These are phyloP conservation scores for Nakazawaea anatomiae DNA, from an alignment of 805 yeast genomes.

Conservation along the genomic window DNA sequence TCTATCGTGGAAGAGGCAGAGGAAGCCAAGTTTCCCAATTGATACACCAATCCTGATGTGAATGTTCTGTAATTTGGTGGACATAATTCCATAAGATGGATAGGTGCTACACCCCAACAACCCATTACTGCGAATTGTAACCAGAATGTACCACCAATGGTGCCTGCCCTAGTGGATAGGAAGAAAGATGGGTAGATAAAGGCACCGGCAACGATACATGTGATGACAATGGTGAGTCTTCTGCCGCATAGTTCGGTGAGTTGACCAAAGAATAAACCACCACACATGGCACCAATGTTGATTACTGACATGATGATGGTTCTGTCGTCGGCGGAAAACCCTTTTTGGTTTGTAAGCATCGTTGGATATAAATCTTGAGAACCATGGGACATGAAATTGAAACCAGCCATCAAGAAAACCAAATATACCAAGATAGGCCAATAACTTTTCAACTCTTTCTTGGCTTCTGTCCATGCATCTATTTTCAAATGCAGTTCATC, in stretches of 20 bases:
- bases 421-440: slow-evolving; percentile 58
- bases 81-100: slow-evolving; percentile 59
- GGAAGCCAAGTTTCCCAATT: slow-evolving; percentile 67
- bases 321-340: slow-evolving; percentile 35
- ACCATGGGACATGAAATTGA: slow-evolving; percentile 70
- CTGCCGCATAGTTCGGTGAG: slow-evolving; percentile 54
- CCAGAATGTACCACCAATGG: slow-evolving; percentile 57
- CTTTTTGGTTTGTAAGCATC: slow-evolving; percentile 47
- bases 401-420: slow-evolving; percentile 59
- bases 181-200: slow-evolving; percentile 60
- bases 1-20: slow-evolving; percentile 71
- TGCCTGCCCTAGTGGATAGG: slow-evolving; percentile 26
- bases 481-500: slow-evolving; percentile 11
- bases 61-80: slow-evolving; percentile 60
- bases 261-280: slow-evolving; percentile 58
- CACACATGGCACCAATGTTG: slow-evolving; percentile 61
- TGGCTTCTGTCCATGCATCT: slow-evolving; percentile 20
- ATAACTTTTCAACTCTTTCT: slow-evolving; percentile 35
- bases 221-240: slow-evolving; percentile 46
- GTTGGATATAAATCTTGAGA: slow-evolving; percentile 73
- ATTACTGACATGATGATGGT: slow-evolving; percentile 61
- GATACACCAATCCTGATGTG: slow-evolving; percentile 58
- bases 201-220: slow-evolving; percentile 51
- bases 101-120: slow-evolving; percentile 69
- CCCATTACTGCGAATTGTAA: slow-evolving; percentile 65